A percentile compares a stretch with the other conserved stretches of the same genome.
These are phyloP conservation scores for Naganishia friedmannii DNA, from an alignment of 768 basidiomycete species.

Conservation along the genomic window DNA sequence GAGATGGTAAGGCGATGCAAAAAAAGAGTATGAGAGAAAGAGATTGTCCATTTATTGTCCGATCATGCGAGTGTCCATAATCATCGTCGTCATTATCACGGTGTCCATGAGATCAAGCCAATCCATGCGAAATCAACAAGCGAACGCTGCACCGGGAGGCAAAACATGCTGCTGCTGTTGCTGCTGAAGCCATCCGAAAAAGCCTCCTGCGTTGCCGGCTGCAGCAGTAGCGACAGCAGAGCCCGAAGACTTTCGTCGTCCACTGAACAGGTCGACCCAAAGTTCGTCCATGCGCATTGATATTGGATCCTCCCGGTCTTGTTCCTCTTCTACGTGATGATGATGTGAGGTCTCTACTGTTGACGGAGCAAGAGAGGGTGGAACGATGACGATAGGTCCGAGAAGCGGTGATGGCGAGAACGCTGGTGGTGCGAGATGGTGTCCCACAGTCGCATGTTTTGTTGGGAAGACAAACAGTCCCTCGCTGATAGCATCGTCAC, in stretches of 20 bases:
- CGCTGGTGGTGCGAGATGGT: not conserved
- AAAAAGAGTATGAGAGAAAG: no score
- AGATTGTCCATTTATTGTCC: no score
- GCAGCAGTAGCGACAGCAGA: not conserved
- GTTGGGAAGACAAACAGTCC: not conserved
- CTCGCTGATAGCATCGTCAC: not conserved
- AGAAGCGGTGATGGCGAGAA: not conserved
- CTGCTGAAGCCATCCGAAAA: slow-evolving; percentile 2
- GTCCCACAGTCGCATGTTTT: not conserved
- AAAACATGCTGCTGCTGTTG: not conserved
- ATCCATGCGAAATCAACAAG: not conserved
- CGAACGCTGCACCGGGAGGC: not conserved
- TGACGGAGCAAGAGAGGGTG: not conserved
- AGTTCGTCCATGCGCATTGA: not conserved
- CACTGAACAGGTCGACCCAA: not conserved
- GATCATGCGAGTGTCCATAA: not conserved
- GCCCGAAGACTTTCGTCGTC: not conserved
- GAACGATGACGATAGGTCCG: not conserved
- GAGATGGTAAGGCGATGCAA: no score
- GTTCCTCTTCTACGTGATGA: not conserved
- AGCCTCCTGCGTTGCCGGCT: not conserved
- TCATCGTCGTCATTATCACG: not conserved
- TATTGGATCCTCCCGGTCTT: not conserved
- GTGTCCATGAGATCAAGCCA: not conserved
- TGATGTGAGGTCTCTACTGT: not conserved